These are phyloP conservation scores for Penicillium herquei DNA, from an alignment of 495 filamentous ascomycete species.

Conservation along the genomic window DNA sequence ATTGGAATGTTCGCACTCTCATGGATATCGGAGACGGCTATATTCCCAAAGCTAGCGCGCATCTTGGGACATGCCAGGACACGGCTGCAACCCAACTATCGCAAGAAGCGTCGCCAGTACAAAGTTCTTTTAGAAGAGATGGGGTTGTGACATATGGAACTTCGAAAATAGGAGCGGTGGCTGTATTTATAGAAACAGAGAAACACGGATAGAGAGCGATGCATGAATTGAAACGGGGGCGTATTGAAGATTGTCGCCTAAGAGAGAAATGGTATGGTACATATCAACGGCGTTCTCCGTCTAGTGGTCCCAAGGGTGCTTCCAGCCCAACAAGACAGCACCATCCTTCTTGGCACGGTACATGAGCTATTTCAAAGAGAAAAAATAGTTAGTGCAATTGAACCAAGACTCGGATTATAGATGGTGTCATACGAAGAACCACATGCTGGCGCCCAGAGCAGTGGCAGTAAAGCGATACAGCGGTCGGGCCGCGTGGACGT, in stretches of 20 bases:
- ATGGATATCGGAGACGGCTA: conserved; percentile 65
- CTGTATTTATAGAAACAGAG: conserved; percentile 17
- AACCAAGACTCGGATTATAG: neutral
- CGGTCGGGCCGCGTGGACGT: conserved; percentile 68
- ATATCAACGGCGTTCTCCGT: conserved; percentile 15
- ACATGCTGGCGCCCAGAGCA: conserved; percentile 91
- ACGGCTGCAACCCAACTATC: conserved; percentile 50
- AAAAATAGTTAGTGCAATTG: conserved; percentile 18
- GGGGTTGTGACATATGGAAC: conserved; percentile 36
- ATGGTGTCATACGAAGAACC: conserved; percentile 82
- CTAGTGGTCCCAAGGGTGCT: conserved; percentile 98
- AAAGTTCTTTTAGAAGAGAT: conserved; percentile 77
- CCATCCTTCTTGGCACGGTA: conserved; percentile 94
- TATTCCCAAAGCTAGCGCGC: conserved; percentile 71
- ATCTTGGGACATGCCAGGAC: conserved; percentile 59
- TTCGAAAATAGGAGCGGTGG: neutral
- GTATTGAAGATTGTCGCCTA: conserved; percentile 1
- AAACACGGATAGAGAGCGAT: conserved; percentile 9
- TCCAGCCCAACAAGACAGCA: conserved; percentile 85
- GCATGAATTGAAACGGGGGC: too few relatives aligned
- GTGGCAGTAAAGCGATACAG: conserved; percentile 84
- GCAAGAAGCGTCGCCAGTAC: conserved; percentile 82
- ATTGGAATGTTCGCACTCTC: conserved; percentile 62
- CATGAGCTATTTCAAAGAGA: conserved; percentile 64
- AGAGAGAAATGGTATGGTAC: conserved; percentile 26